Evolutionary conservation across 176 grass and related monocot species (phyloP).

Genomic region (Tillandsia leiboldiana): DNA sequence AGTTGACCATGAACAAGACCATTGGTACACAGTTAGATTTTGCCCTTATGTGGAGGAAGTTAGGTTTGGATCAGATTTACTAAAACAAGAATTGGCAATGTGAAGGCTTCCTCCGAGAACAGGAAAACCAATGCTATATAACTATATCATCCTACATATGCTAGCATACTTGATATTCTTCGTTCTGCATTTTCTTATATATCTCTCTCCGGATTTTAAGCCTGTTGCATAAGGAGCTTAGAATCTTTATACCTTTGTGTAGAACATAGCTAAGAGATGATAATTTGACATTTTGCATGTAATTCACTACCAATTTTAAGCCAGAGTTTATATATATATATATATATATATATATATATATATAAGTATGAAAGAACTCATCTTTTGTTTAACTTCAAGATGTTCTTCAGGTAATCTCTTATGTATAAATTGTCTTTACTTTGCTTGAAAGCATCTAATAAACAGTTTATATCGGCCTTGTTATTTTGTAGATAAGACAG

Average conservation of each 20-base stretch:
- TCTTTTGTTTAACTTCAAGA: neutral
- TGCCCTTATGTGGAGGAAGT: no score
- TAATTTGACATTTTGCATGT: no score
- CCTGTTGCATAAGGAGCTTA: neutral
- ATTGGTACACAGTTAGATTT: no score
- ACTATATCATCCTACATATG: neutral
- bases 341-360: neutral
- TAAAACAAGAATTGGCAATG: no score
- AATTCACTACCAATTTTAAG: no score
- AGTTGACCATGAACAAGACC: no score
- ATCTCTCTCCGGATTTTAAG: neutral
- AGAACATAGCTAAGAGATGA: neutral
- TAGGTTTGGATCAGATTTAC: no score
- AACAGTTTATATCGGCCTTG: constrained; percentile 11
- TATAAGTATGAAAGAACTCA: neutral
- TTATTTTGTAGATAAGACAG: constrained; percentile 80
- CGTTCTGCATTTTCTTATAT: neutral
- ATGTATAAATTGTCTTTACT: neutral
- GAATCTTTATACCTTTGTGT: neutral
- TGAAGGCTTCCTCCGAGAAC: neutral
- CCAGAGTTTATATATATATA: neutral
- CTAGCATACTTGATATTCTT: neutral
- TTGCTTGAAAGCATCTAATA: neutral
- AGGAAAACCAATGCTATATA: neutral
- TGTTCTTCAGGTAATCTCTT: neutral